Conservation (phyloP, 257 asterid species). For the Gentiana dahurica region DNA sequence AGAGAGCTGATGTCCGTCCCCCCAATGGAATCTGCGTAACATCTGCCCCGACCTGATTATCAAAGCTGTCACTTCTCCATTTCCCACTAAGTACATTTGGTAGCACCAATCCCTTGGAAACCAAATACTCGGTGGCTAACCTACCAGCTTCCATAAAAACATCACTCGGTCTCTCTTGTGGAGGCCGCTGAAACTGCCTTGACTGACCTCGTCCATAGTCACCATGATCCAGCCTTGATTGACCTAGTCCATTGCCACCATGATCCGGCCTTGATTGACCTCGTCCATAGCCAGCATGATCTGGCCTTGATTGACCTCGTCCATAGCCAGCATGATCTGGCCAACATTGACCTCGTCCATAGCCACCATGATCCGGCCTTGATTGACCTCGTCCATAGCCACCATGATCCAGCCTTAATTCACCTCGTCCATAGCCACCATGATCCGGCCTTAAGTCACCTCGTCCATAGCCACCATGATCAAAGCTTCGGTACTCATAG, state of each 20-base stretch:
- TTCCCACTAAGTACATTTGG: constrained; percentile 68
- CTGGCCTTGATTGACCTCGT: too few relatives aligned
- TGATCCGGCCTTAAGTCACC: constrained; percentile 14
- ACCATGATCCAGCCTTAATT: too few relatives aligned
- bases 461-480: constrained; percentile 24
- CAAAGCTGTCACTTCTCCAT: constrained; percentile 43
- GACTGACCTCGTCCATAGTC: constrained; percentile 61
- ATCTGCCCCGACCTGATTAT: constrained; percentile 33
- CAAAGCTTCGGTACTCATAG: constrained; percentile 45
- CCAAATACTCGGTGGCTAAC: constrained; percentile 82
- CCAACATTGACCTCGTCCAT: too few relatives aligned
- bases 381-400: too few relatives aligned
- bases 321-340: too few relatives aligned
- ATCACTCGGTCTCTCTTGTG: constrained; percentile 37
- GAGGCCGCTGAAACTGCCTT: constrained; percentile 39
- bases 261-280: too few relatives aligned
- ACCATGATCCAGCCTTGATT: constrained; percentile 22
- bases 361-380: too few relatives aligned
- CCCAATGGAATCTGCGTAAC: constrained; percentile 21
- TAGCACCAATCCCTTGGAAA: constrained; percentile 68
- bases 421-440: constrained; percentile 10
- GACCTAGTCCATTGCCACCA: constrained; percentile 55
- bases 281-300: too few relatives aligned
- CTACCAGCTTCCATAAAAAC: constrained; percentile 84
- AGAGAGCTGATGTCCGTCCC: constrained; percentile 47